These are phyloP conservation scores for Tylopilus sp. DNA, from an alignment of 1,284 basidiomycete species.

Conservation along the genomic window DNA sequence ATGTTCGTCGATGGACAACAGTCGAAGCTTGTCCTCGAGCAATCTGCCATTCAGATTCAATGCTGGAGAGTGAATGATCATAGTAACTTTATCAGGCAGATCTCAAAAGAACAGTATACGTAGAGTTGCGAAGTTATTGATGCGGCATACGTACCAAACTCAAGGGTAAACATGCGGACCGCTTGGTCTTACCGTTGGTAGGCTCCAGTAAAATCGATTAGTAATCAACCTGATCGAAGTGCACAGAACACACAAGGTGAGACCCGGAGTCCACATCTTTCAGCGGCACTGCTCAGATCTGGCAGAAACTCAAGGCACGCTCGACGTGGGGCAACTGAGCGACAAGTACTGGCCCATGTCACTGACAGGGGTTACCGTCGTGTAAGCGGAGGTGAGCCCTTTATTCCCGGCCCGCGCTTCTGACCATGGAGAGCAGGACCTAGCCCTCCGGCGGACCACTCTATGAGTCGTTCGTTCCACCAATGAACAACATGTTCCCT, in stretches of 20 bases:
- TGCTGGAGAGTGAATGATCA: too few species aligned
- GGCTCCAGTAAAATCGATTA: too few species aligned
- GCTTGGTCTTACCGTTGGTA: too few species aligned
- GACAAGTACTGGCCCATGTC: slow-evolving; percentile 14
- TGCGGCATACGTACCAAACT: slow-evolving; percentile 39
- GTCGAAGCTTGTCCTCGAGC: background rate
- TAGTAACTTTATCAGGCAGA: slow-evolving; percentile 43
- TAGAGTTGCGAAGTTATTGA: slow-evolving; percentile 40
- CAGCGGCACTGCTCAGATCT: slow-evolving; percentile 47
- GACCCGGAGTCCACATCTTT: background rate
- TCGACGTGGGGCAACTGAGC: slow-evolving; percentile 33
- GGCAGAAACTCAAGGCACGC: slow-evolving; percentile 59
- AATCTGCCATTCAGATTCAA: slow-evolving; percentile 8
- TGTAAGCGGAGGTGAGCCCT: too few species aligned
- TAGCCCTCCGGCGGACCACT: slow-evolving; percentile 17
- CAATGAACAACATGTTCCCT: slow-evolving; percentile 60
- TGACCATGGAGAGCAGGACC: background rate
- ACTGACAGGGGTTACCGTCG: too few species aligned
- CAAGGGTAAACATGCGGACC: slow-evolving; percentile 51
- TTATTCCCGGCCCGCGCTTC: background rate
- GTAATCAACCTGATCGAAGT: background rate
- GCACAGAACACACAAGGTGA: background rate
- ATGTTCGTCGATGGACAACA: background rate
- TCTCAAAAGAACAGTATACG: slow-evolving; percentile 40
- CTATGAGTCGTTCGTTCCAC: slow-evolving; percentile 51